Percentiles rank a stretch among this genome's conserved stretches.
These are phyloP conservation scores for Yarrowia bubula DNA, from an alignment of 805 yeast species.

Conservation along the genomic window DNA sequence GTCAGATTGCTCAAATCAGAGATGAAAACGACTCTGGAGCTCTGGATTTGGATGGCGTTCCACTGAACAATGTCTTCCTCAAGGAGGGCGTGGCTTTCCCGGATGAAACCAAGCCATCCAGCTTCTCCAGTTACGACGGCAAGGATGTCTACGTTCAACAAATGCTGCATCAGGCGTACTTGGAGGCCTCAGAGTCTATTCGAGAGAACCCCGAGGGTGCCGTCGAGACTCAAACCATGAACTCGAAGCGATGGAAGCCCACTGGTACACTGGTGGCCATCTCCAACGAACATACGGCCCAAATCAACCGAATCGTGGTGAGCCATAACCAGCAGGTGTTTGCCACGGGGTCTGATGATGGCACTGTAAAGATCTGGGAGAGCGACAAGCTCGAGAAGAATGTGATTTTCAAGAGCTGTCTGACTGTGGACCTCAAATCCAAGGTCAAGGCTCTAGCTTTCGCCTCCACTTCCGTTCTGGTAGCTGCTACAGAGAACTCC, in stretches of 20 bases:
- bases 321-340: slow-evolving; percentile 65
- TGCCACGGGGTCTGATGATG: slow-evolving; percentile 74
- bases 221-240: slow-evolving; percentile 4
- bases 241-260: slow-evolving; percentile 40
- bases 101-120: neutral
- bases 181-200: slow-evolving; percentile 39
- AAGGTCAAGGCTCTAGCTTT: slow-evolving; percentile 37
- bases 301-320: slow-evolving; percentile 56
- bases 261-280: slow-evolving; percentile 60
- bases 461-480: slow-evolving; percentile 34
- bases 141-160: slow-evolving; percentile 59
- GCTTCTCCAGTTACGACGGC: slow-evolving; percentile 57
- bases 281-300: slow-evolving; percentile 58
- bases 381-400: slow-evolving; percentile 60
- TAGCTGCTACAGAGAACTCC: slow-evolving; percentile 4
- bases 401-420: slow-evolving; percentile 41
- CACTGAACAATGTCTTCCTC: slow-evolving; percentile 12
- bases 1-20: slow-evolving; percentile 11
- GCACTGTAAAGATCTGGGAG: slow-evolving; percentile 78
- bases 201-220: slow-evolving; percentile 13
- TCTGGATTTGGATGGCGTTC: slow-evolving; percentile 1
- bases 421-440: slow-evolving; percentile 33
- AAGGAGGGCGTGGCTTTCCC: slow-evolving; percentile 10
- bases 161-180: slow-evolving; percentile 52
- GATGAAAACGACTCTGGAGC: slow-evolving; percentile 15